These are phyloP conservation scores for Rutstroemia sp. DNA, from an alignment of 2,329 filamentous ascomycete species.

Conservation along the genomic window DNA sequence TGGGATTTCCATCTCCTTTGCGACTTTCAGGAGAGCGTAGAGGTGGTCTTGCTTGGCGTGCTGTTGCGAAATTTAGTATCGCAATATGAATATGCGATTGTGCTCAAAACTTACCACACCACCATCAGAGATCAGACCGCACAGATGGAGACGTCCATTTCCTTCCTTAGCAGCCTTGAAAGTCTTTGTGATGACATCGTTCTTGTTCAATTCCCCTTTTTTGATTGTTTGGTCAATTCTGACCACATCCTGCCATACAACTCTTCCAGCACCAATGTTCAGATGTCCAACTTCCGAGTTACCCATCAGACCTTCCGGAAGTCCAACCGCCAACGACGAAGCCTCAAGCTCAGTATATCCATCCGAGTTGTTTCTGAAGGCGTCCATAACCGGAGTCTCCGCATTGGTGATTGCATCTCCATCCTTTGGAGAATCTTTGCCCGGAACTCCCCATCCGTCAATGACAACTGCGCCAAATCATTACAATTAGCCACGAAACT, in stretches of 20 bases:
- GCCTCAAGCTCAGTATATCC: conserved; percentile 92
- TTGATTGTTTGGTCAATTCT: conserved; percentile 87
- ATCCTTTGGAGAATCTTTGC: conserved; percentile 70
- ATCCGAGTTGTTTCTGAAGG: conserved; percentile 72
- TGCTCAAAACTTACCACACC: conserved; percentile 58
- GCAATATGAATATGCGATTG: not conserved
- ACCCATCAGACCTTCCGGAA: conserved; percentile 96
- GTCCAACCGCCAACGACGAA: conserved; percentile 88
- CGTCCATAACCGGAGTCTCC: conserved; percentile 91
- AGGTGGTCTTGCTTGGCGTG: conserved; percentile 95
- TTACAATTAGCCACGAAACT: conserved; percentile 51
- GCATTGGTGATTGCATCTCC: conserved; percentile 95
- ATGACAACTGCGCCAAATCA: conserved; percentile 75
- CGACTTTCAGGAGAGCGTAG: conserved; percentile 77
- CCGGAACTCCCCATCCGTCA: conserved; percentile 93
- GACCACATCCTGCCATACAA: conserved; percentile 98
- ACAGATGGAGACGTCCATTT: conserved; percentile 87
- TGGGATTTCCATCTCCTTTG: conserved; percentile 80
- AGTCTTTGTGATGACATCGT: conserved; percentile 40
- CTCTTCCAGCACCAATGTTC: conserved; percentile 95
- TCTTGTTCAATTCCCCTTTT: conserved; percentile 35
- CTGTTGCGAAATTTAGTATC: conserved; percentile 31
- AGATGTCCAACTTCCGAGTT: conserved; percentile 98
- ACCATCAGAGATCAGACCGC: conserved; percentile 88
- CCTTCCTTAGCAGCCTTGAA: conserved; percentile 76